phyloP scores from a whole-genome alignment of 306 rosid species.

The Hippophae gyantsensis region DNA sequence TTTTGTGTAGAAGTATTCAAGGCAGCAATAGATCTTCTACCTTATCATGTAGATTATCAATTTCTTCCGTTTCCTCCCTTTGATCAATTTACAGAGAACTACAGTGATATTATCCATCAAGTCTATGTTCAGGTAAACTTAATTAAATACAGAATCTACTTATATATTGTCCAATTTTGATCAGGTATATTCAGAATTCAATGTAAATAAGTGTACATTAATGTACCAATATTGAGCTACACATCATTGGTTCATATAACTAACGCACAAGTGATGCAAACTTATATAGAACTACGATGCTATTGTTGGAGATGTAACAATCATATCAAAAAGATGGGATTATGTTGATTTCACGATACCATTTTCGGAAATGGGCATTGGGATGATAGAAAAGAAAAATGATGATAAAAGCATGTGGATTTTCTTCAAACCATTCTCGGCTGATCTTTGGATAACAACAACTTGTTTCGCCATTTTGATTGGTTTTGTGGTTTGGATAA shows the following conservation, averaged over 20 bases:
- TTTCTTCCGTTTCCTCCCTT: no score
- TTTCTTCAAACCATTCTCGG: constrained; percentile 13
- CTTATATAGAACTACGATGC: constrained; percentile 1
- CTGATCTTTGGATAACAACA: constrained; percentile 9
- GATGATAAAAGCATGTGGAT: constrained; percentile 7
- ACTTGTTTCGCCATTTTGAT: constrained; percentile 3
- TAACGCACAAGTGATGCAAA: no score
- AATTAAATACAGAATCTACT: no score
- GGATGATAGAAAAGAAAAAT: neutral
- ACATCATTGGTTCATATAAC: no score
- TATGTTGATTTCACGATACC: constrained; percentile 14
- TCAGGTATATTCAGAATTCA: no score
- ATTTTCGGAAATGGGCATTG: constrained; percentile 4
- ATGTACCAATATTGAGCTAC: no score
- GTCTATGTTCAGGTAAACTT: no score
- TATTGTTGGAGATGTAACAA: constrained; percentile 8
- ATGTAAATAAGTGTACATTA: no score
- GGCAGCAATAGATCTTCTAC: neutral
- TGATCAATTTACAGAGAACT: no score
- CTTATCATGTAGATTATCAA: no score
- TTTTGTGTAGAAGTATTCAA: constrained; percentile 9
- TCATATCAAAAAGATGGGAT: neutral
- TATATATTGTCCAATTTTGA: no score
- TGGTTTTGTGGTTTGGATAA: constrained; percentile 6
- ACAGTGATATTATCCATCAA: no score